Base-by-base conservation (phyloP, 1,284 basidiomycete species). In the Omphalotus olearius region DNA sequence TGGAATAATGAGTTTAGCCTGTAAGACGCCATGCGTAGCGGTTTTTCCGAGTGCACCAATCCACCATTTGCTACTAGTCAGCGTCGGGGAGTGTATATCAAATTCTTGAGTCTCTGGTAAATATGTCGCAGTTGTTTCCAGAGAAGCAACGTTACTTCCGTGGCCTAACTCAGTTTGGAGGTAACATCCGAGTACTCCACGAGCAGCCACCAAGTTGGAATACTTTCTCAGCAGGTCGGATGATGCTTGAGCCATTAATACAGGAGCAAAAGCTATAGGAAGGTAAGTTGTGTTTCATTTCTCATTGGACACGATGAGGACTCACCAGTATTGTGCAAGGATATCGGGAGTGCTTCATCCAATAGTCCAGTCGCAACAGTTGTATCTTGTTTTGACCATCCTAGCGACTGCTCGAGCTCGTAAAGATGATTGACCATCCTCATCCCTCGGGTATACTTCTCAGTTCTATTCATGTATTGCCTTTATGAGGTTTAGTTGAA, bases 61-160 rank as follows among this genome's bases (percentile, higher is more conserved):
- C 90, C 90, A 93, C 89, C 90, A 93, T 64, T 93, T 93, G 50
- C 76, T 82, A 48, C 85, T 85, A 1, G 87, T 89, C 42, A 90
- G 62, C 0, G 84, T 85, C 0, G 90, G 89, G 0, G 86, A 87
- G 64, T 91, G 75, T 33, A 93, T 80, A 50, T 88, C 80, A 57
- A 92, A 92, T 60, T 88, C 82, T 53, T 79, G 70, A 0, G 78
- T 80, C n/a, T 76, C 74, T 0, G 80, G 77, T 30, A 88, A 70
- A 65, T 83, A 93, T 0, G 85, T 90, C 4, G 88, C 87, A 0
- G 84, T 90, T 0, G 91, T 92, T 66, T 93, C 90, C 25, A 93
- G 71, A 3, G 72, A 66, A 6, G 74, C 66, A 1, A 91, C 83
- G 59, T 88, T 87, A 0, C 83, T 83, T 3, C 90, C 91, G 58